A percentile compares a stretch with the other conserved stretches of the same genome.
Conservation (phyloP, 1,284 basidiomycete genomes). For the Sparassis latifolia region DNA sequence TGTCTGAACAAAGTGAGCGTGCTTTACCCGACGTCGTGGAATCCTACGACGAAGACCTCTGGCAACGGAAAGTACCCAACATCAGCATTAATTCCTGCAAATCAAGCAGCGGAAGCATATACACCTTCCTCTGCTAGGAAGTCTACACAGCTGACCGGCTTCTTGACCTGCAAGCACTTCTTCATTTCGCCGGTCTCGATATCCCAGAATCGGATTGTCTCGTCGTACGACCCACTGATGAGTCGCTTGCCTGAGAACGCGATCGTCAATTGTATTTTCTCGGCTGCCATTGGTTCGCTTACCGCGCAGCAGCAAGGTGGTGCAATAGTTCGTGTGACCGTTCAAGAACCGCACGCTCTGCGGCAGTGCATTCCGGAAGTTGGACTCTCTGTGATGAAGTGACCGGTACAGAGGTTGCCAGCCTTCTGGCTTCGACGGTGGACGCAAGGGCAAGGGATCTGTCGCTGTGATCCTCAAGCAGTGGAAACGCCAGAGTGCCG, state of each 20-base stretch:
- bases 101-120: conserved; percentile 9
- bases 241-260: conserved; percentile 51
- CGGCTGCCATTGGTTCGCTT: conserved; percentile 13
- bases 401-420: conserved; percentile 80
- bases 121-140: conserved; percentile 75
- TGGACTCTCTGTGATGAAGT: conserved; percentile 81
- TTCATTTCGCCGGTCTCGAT: conserved; percentile 75
- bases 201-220: conserved; percentile 88
- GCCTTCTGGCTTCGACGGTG: conserved; percentile 58
- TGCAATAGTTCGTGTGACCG: conserved; percentile 87
- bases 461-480: conserved; percentile 67
- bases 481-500: conserved; percentile 74
- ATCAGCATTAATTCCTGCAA: background rate
- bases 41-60: conserved; percentile 88
- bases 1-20: conserved; percentile 4
- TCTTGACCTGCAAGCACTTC: conserved; percentile 76
- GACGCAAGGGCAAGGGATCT: conserved; percentile 63
- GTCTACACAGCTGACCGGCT: conserved; percentile 86
- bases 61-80: background rate
- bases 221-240: conserved; percentile 87
- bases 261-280: no score
- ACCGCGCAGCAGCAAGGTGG: conserved; percentile 72
- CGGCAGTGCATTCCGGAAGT: conserved; percentile 73
- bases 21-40: conserved; percentile 82
- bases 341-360: conserved; percentile 73